Evolutionary conservation across 352 stramenopile genomes (phyloP).

Genomic region (Pythium rishiriense): DNA sequence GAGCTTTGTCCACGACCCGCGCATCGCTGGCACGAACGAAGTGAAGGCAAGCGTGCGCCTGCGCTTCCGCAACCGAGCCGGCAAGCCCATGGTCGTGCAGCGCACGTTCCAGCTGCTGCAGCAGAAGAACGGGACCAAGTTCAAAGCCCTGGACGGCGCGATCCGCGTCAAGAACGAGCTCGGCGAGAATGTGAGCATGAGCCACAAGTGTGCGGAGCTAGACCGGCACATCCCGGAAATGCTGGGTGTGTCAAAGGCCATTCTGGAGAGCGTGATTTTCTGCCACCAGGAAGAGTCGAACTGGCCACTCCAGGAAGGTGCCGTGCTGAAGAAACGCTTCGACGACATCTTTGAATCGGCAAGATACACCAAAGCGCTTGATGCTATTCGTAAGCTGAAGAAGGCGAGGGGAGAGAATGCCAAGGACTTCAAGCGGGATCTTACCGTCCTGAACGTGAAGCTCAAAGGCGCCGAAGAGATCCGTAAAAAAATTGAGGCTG

Average conservation of each 20-base stretch:
- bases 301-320: slow-evolving; percentile 96
- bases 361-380: slow-evolving; percentile 97
- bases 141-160: slow-evolving; percentile 97
- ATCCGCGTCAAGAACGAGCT: slow-evolving; percentile 90
- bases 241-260: slow-evolving; percentile 96
- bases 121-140: slow-evolving; percentile 88
- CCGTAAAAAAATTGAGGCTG: slow-evolving; percentile 49
- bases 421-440: slow-evolving; percentile 94
- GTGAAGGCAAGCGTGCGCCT: slow-evolving; percentile 88
- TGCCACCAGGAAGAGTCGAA: slow-evolving; percentile 98
- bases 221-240: slow-evolving; percentile 94
- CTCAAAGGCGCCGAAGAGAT: slow-evolving; percentile 61
- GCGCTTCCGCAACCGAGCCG: slow-evolving; percentile 91
- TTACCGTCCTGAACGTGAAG: slow-evolving; percentile 91
- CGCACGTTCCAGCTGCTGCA: slow-evolving; percentile 95
- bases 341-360: slow-evolving; percentile 99
- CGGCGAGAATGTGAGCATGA: slow-evolving; percentile 91
- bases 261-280: slow-evolving; percentile 99
- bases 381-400: slow-evolving; percentile 94
- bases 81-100: slow-evolving; percentile 91
- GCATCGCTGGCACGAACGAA: slow-evolving; percentile 91
- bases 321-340: slow-evolving; percentile 99
- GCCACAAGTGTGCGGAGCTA: slow-evolving; percentile 95
- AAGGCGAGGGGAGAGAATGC: slow-evolving; percentile 75
- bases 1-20: slow-evolving; percentile 97